Percentiles rank a stretch among this genome's conserved stretches.
These are phyloP conservation scores for Cucurbita moschata DNA, from an alignment of 306 rosid genomes.

Conservation along the genomic window DNA sequence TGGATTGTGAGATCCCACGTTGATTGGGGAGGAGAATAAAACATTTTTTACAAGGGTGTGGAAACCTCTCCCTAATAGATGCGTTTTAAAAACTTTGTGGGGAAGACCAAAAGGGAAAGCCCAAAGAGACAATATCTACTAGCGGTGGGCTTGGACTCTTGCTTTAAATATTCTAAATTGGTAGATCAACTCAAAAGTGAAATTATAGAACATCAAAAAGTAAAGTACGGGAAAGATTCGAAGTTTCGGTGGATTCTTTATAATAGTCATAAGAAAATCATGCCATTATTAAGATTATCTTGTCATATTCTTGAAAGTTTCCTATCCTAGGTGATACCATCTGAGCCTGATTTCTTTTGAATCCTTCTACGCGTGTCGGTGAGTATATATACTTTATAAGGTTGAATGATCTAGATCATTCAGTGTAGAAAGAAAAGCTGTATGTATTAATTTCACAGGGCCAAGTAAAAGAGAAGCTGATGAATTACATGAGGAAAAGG, in stretches of 20 bases:
- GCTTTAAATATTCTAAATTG: background rate
- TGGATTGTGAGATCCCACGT: too few relatives aligned
- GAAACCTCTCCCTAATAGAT: too few relatives aligned
- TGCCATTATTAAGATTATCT: background rate
- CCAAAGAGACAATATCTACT: too few relatives aligned
- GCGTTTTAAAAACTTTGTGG: too few relatives aligned
- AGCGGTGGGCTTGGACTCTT: too few relatives aligned
- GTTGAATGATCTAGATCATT: too few relatives aligned
- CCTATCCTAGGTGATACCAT: background rate
- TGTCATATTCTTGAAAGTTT: background rate
- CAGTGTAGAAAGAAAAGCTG: background rate
- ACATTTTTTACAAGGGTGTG: too few relatives aligned
- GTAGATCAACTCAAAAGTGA: background rate
- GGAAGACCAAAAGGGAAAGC: too few relatives aligned
- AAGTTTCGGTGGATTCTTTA: background rate
- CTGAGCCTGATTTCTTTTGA: too few relatives aligned
- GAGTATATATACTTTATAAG: too few relatives aligned
- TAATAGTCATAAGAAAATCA: background rate
- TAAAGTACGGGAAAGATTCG: background rate
- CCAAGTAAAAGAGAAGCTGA: background rate
- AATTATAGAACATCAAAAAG: background rate
- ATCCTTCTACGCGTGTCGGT: too few relatives aligned
- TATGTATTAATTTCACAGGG: background rate
- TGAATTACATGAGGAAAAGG: background rate
- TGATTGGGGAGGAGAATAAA: too few relatives aligned